phyloP scores from a whole-genome alignment of 2,329 filamentous ascomycete genomes.

The Clarireedia sp. region DNA sequence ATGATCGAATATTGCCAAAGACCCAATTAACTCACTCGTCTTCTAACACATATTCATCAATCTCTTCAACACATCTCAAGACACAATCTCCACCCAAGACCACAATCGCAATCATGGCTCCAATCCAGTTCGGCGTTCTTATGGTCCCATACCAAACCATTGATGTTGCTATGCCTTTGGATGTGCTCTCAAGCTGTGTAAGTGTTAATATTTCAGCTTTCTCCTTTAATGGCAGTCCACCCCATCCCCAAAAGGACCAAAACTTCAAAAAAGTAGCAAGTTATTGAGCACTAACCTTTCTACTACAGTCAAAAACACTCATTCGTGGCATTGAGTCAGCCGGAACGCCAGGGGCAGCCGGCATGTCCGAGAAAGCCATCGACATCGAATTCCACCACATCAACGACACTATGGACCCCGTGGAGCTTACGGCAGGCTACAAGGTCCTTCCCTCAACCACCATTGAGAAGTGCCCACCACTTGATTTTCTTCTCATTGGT shows the following conservation, averaged over 20 bases:
- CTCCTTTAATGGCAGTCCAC: no score
- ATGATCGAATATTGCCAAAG: not conserved
- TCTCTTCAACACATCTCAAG: not conserved
- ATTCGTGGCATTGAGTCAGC: not conserved
- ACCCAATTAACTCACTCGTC: not conserved
- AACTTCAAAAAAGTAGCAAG: not conserved
- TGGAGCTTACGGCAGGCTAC: constrained; percentile 12
- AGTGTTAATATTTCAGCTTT: constrained; percentile 1
- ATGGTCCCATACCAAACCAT: constrained; percentile 23
- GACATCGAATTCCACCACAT: constrained; percentile 23
- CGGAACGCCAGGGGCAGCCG: not conserved
- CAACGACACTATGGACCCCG: constrained; percentile 19
- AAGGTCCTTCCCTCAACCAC: constrained; percentile 17
- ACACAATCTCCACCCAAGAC: not conserved
- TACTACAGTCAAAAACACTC: not conserved
- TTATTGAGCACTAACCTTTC: not conserved
- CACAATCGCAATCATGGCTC: constrained; percentile 13
- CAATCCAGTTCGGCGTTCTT: constrained; percentile 23
- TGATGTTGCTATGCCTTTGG: constrained; percentile 22
- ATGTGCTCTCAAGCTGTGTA: constrained; percentile 21
- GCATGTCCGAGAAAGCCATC: constrained; percentile 14
- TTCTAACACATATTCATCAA: not conserved
- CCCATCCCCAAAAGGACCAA: not conserved
- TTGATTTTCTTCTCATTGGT: constrained; percentile 33
- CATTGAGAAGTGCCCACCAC: constrained; percentile 30